These are phyloP conservation scores for Hortiboletus campestris DNA, from an alignment of 768 basidiomycete species.

Conservation along the genomic window DNA sequence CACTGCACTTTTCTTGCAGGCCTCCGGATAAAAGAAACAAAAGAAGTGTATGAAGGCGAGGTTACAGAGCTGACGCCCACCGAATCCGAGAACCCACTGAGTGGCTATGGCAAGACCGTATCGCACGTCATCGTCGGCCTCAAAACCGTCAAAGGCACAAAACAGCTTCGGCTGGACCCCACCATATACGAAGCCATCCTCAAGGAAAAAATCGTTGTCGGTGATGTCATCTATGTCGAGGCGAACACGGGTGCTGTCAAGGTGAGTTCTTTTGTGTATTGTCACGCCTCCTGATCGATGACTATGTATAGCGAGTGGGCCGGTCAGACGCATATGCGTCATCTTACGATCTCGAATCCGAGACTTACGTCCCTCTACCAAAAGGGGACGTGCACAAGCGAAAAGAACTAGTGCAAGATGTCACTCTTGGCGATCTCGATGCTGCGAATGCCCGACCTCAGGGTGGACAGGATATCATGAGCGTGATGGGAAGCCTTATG, in stretches of 20 bases:
- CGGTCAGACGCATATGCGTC: slow-evolving; percentile 97
- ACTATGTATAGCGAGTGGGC: slow-evolving; percentile 72
- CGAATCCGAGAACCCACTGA: slow-evolving; percentile 95
- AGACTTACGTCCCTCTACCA: slow-evolving; percentile 96
- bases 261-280: slow-evolving; percentile 41
- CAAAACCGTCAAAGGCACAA: slow-evolving; percentile 91
- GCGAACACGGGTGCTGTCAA: slow-evolving; percentile 93
- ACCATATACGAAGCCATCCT: slow-evolving; percentile 96
- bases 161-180: slow-evolving; percentile 91
- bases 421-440: slow-evolving; percentile 92
- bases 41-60: slow-evolving; percentile 98
- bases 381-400: slow-evolving; percentile 96
- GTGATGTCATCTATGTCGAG: slow-evolving; percentile 97
- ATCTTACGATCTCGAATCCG: slow-evolving; percentile 96
- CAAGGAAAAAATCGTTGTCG: slow-evolving; percentile 95
- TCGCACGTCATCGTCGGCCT: slow-evolving; percentile 97
- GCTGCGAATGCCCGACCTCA: slow-evolving; percentile 95
- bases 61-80: slow-evolving; percentile 95
- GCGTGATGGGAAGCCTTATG: slow-evolving; percentile 90
- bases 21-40: slow-evolving; percentile 97
- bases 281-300: neutral
- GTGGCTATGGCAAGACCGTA: slow-evolving; percentile 97
- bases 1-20: slow-evolving; percentile 42
- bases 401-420: slow-evolving; percentile 93
- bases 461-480: slow-evolving; percentile 98